Percentiles rank a stretch among this genome's conserved stretches.
Evolutionary conservation across 1,139 yeast species (phyloP).

Genomic region (Zygosaccharomyces pseudobailii): DNA sequence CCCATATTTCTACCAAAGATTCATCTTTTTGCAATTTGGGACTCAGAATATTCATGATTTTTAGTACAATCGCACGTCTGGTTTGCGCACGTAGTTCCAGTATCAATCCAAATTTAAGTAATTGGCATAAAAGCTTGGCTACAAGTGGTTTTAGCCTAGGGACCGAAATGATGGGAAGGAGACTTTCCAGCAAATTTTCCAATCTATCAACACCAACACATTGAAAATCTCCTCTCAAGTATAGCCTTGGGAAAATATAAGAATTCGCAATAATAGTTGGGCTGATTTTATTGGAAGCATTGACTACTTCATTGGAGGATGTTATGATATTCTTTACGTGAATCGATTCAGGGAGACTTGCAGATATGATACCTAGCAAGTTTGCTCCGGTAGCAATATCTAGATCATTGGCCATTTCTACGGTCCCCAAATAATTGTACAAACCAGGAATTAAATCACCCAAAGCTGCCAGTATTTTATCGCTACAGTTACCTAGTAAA

Average conservation of each 20-base stretch:
- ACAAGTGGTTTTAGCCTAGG: conserved; percentile 32
- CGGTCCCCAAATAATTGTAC: conserved; percentile 23
- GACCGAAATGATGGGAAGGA: conserved; percentile 5
- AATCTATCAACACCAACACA: background rate
- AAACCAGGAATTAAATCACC: conserved; percentile 20
- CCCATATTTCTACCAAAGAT: conserved; percentile 50
- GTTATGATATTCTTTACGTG: conserved; percentile 7
- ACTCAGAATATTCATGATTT: conserved; percentile 36
- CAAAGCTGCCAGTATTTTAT: conserved; percentile 20
- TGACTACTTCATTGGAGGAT: background rate
- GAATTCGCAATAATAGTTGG: conserved; percentile 35
- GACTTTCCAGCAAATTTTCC: background rate
- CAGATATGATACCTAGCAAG: conserved; percentile 47
- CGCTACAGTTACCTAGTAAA: conserved; percentile 32
- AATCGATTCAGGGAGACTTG: conserved; percentile 39
- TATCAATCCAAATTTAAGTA: conserved; percentile 57
- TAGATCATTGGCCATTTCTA: conserved; percentile 20
- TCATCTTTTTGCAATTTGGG: conserved; percentile 58
- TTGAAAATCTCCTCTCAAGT: conserved; percentile 30
- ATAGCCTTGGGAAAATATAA: conserved; percentile 50
- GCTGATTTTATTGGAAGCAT: background rate
- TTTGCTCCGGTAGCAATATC: conserved; percentile 37
- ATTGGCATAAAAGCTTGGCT: conserved; percentile 48
- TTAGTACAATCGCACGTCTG: conserved; percentile 22
- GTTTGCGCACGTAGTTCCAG: conserved; percentile 30